A percentile compares a stretch with the other conserved stretches of the same genome.
These are phyloP conservation scores for Candida dajiaensis DNA, from an alignment of 805 yeast genomes.

Conservation along the genomic window DNA sequence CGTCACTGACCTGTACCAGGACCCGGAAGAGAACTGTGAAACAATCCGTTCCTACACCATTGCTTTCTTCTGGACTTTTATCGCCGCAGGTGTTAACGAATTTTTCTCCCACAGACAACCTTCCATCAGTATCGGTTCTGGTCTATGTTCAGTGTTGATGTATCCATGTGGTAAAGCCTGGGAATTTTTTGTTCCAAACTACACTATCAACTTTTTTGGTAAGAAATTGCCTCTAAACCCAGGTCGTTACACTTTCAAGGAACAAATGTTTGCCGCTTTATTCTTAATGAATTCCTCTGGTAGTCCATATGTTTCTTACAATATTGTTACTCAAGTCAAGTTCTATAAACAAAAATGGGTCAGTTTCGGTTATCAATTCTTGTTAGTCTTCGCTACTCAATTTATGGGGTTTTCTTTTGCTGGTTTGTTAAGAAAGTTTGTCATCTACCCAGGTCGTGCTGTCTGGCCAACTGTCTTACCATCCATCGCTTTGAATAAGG, in stretches of 20 bases:
- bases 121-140: conserved; percentile 34
- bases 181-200: conserved; percentile 39
- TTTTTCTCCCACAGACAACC: conserved; percentile 54
- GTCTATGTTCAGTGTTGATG: conserved; percentile 41
- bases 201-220: conserved; percentile 35
- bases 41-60: conserved; percentile 37
- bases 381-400: conserved; percentile 49
- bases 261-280: conserved; percentile 58
- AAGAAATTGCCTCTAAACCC: conserved; percentile 43
- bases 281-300: conserved; percentile 32
- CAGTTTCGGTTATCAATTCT: conserved; percentile 46
- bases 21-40: conserved; percentile 41
- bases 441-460: conserved; percentile 44
- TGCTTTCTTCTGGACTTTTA: conserved; percentile 39
- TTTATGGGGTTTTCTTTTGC: conserved; percentile 66
- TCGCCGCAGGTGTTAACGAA: conserved; percentile 51
- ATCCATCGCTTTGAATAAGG: conserved; percentile 41
- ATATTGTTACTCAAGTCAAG: conserved; percentile 30
- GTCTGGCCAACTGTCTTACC: conserved; percentile 53
- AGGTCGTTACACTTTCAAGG: conserved; percentile 60
- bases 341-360: conserved; percentile 27
- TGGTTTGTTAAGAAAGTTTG: conserved; percentile 53
- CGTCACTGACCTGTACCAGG: conserved; percentile 47
- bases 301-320: conserved; percentile 30
- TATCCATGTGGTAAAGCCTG: conserved; percentile 40